Evolutionary conservation across 148 eudicot species (phyloP).

Genomic region (Rhododendron williamsianum): DNA sequence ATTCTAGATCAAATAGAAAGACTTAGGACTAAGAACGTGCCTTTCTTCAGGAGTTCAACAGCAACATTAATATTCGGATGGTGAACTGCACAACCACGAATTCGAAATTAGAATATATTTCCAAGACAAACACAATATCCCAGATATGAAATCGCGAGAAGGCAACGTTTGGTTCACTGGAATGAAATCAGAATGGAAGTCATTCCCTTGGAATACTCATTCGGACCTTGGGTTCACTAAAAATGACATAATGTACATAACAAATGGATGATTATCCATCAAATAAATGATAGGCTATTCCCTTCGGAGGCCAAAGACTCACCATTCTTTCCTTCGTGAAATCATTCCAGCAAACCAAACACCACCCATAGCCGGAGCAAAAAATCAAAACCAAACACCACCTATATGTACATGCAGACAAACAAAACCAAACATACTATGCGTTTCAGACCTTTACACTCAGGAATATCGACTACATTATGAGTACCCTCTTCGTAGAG

Average conservation of each 20-base stretch:
- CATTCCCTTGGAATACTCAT: not conserved
- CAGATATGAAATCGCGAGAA: not conserved
- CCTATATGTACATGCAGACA: not conserved
- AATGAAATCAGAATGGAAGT: not conserved
- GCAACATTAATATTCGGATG: slow-evolving; percentile 93
- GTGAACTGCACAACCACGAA: slow-evolving; percentile 56
- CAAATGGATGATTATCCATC: not conserved
- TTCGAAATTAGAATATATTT: slow-evolving; percentile 4
- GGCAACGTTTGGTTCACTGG: not conserved
- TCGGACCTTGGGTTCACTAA: not conserved
- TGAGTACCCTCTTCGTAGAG: slow-evolving; percentile 95
- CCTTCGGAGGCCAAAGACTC: not conserved
- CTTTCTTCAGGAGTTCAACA: slow-evolving; percentile 70
- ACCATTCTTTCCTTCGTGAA: not conserved
- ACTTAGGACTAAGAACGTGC: slow-evolving; percentile 21
- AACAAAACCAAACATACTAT: not conserved
- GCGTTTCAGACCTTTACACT: slow-evolving; percentile 65
- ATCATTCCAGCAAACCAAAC: not conserved
- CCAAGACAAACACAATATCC: not conserved
- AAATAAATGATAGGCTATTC: not conserved
- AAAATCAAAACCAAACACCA: not conserved
- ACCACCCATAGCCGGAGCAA: not conserved
- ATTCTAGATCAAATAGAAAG: slow-evolving; percentile 2
- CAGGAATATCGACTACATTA: slow-evolving; percentile 77
- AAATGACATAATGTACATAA: not conserved